phyloP scores from a whole-genome alignment of 345 rosid species.

The Dimocarpus longan region DNA sequence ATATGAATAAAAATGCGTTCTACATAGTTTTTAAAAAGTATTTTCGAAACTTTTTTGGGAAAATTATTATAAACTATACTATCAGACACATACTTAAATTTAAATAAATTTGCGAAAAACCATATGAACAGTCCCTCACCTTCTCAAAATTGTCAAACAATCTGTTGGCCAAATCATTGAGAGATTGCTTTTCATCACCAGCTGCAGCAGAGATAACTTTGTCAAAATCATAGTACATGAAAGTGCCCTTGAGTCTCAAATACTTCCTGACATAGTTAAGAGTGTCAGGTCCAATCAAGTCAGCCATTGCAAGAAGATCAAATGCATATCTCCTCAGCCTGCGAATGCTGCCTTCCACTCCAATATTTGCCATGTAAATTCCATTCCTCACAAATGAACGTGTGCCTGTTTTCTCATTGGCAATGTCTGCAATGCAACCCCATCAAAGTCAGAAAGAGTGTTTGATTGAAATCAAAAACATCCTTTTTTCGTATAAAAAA shows the following conservation, averaged over 20 bases:
- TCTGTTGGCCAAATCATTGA: slow-evolving; percentile 74
- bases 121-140: slow-evolving; percentile 39
- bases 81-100: too few species aligned
- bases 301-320: slow-evolving; percentile 84
- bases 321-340: slow-evolving; percentile 75
- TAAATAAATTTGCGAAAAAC: background rate
- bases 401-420: slow-evolving; percentile 71
- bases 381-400: slow-evolving; percentile 71
- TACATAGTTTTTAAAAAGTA: too few species aligned
- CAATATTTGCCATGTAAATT: slow-evolving; percentile 64
- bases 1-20: background rate
- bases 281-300: slow-evolving; percentile 76
- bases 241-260: slow-evolving; percentile 72
- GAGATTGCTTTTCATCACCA: slow-evolving; percentile 60
- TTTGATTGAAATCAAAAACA: background rate
- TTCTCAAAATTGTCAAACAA: slow-evolving; percentile 76
- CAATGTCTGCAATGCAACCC: slow-evolving; percentile 43
- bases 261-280: slow-evolving; percentile 77
- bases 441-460: background rate
- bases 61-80: too few species aligned
- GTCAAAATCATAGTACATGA: slow-evolving; percentile 81
- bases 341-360: slow-evolving; percentile 54
- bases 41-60: too few species aligned
- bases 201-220: slow-evolving; percentile 74
- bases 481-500: too few species aligned